A percentile compares a stretch with the other conserved stretches of the same genome.
Conservation (phyloP, 2,329 filamentous ascomycete genomes). For the Teratosphaeriaceae sp. region DNA sequence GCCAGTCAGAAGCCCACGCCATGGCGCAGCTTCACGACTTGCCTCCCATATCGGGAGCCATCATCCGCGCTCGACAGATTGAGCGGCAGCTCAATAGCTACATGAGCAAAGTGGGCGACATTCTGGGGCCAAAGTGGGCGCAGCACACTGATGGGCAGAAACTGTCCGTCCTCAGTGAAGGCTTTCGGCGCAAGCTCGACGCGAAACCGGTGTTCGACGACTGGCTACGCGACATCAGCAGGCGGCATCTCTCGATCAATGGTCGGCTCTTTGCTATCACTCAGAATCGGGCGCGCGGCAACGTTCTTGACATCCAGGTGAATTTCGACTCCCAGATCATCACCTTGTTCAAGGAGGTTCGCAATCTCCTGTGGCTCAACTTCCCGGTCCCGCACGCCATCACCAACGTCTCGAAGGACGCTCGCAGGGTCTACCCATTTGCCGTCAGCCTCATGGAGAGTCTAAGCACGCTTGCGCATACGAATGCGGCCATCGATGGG, state of each 20-base stretch:
- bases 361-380: slow-evolving; percentile 91
- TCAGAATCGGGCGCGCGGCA: slow-evolving; percentile 83
- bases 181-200: slow-evolving; percentile 95
- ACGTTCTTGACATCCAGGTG: slow-evolving; percentile 78
- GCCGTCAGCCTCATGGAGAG: slow-evolving; percentile 98
- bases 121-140: slow-evolving; percentile 90
- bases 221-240: slow-evolving; percentile 85
- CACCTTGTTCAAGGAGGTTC: slow-evolving; percentile 95
- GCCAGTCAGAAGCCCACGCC: slow-evolving; percentile 92
- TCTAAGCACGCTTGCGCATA: slow-evolving; percentile 88
- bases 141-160: slow-evolving; percentile 93
- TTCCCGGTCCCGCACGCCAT: slow-evolving; percentile 92
- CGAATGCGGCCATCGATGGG: slow-evolving; percentile 70
- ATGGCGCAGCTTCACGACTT: slow-evolving; percentile 97
- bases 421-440: slow-evolving; percentile 97
- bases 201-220: slow-evolving; percentile 91
- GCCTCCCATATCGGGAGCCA: slow-evolving; percentile 90
- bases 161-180: slow-evolving; percentile 79
- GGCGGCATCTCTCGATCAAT: slow-evolving; percentile 83
- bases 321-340: slow-evolving; percentile 98
- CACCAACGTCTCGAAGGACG: slow-evolving; percentile 94
- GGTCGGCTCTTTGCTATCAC: slow-evolving; percentile 87
- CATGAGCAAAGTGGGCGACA: slow-evolving; percentile 99
- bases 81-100: slow-evolving; percentile 92
- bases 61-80: slow-evolving; percentile 97